Conservation (phyloP, 345 rosid species). For the Eucalyptus sp. region DNA sequence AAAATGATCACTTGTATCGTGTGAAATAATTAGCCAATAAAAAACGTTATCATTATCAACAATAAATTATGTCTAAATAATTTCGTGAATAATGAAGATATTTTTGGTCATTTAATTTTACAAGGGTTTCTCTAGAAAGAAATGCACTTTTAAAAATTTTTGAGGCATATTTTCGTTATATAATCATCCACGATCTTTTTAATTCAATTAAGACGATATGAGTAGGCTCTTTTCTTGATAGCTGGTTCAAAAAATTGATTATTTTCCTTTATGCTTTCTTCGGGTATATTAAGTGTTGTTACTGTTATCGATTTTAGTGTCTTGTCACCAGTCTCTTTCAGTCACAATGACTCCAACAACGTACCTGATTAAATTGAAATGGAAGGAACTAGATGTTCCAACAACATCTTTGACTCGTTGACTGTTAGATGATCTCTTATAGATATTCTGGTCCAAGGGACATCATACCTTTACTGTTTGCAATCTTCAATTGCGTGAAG, state of each 20-base stretch:
- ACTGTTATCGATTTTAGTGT: neutral
- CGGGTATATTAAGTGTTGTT: neutral
- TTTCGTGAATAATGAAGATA: neutral
- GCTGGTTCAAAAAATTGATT: neutral
- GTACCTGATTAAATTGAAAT: neutral
- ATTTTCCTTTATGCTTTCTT: neutral
- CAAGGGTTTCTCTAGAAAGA: neutral
- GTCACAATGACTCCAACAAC: neutral
- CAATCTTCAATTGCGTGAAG: neutral
- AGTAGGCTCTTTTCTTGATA: neutral
- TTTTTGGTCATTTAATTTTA: neutral
- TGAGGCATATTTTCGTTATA: neutral
- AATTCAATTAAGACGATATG: neutral
- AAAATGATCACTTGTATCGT: neutral
- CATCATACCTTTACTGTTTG: neutral
- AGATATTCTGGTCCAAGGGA: neutral
- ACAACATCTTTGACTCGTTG: neutral
- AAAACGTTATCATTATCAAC: fast-evolving
- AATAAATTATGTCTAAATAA: neutral
- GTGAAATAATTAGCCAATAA: neutral
- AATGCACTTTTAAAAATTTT: neutral
- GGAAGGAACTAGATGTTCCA: neutral
- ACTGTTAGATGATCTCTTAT: neutral
- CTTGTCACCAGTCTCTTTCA: neutral
- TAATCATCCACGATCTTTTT: neutral